phyloP scores from a whole-genome alignment of 257 asterid genomes.

The Petrea volubilis region DNA sequence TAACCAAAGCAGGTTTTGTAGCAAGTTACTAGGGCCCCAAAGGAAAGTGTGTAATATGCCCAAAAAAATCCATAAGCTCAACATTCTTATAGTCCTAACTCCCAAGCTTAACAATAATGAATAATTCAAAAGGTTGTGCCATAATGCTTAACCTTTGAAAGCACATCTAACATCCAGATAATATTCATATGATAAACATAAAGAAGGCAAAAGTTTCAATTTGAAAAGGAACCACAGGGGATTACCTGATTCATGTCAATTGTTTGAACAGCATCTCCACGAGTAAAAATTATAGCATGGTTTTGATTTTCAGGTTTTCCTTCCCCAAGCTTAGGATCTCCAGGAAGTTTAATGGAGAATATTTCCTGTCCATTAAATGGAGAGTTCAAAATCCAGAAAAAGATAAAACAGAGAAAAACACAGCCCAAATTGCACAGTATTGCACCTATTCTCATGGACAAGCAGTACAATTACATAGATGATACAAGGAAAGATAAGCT shows the following conservation, averaged over 20 bases:
- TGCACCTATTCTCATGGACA: not conserved
- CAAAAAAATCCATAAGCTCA: not conserved
- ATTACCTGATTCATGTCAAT: constrained; percentile 97
- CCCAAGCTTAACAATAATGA: not conserved
- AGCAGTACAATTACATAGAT: not conserved
- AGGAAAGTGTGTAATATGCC: not conserved
- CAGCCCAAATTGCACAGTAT: not conserved
- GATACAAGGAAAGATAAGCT: not conserved
- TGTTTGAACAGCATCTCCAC: constrained; percentile 97
- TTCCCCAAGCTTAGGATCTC: constrained; percentile 99
- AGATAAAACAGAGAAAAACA: not conserved
- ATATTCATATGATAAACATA: constrained; percentile 3
- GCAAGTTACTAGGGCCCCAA: not conserved
- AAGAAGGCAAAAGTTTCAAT: constrained; percentile 1
- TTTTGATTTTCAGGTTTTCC: constrained; percentile 99
- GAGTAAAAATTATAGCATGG: constrained; percentile 93
- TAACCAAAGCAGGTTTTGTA: not conserved
- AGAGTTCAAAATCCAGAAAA: constrained; percentile 22
- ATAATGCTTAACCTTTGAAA: not conserved
- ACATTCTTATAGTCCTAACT: not conserved
- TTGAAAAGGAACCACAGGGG: constrained; percentile 12
- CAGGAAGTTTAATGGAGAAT: constrained; percentile 94
- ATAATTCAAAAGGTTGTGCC: constrained; percentile 5
- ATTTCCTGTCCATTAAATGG: constrained; percentile 60
- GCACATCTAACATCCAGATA: not conserved